These are phyloP conservation scores for Trametes maxima DNA, from an alignment of 768 basidiomycete species.

Conservation along the genomic window DNA sequence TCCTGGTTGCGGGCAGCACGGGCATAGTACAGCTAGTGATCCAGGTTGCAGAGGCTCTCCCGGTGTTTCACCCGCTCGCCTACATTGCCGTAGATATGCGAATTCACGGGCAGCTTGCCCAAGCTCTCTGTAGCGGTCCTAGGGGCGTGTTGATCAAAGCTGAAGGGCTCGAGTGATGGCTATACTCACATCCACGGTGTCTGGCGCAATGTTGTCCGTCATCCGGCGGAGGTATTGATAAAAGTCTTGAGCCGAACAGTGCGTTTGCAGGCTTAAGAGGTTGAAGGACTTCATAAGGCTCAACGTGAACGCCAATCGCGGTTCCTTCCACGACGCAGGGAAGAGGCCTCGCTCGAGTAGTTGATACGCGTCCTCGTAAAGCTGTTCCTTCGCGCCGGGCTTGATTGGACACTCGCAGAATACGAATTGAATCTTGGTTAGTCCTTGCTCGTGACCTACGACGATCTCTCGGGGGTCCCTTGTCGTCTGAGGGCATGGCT, in stretches of 20 bases:
- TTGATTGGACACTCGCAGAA: neutral
- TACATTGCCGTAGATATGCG: neutral
- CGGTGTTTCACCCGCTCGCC: neutral
- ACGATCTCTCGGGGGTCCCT: neutral
- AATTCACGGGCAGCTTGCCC: neutral
- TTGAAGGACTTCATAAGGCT: neutral
- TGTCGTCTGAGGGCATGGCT: neutral
- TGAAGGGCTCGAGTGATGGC: neutral
- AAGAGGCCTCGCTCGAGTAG: neutral
- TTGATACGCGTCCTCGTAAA: neutral
- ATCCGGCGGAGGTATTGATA: neutral
- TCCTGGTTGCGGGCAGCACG: neutral
- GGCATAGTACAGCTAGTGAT: neutral
- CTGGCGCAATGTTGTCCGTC: constrained; percentile 4
- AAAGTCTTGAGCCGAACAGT: constrained; percentile 4
- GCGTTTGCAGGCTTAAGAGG: constrained; percentile 4
- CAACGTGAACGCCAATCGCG: neutral
- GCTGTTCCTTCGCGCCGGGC: neutral
- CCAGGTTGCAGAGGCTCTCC: neutral
- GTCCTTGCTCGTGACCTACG: neutral
- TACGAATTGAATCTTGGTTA: neutral
- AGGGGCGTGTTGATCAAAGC: neutral
- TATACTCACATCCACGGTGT: neutral
- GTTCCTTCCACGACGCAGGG: constrained; percentile 1
- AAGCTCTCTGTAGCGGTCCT: neutral